phyloP scores from a whole-genome alignment of 2,329 filamentous ascomycete species.

The Fusarium brevicatenulatum region DNA sequence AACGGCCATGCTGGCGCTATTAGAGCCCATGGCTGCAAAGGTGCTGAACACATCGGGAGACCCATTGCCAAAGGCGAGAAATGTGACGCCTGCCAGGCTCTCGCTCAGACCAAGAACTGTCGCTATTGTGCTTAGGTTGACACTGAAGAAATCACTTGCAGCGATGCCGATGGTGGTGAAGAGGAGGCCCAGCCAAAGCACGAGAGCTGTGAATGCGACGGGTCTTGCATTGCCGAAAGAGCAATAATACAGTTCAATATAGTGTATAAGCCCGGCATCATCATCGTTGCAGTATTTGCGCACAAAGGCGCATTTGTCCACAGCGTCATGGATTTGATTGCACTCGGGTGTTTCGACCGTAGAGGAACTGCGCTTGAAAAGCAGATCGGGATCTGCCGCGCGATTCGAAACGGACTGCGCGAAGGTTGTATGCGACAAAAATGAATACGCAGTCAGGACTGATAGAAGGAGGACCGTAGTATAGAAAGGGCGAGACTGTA shows the following conservation, averaged over 20 bases:
- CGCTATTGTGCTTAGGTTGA: constrained; percentile 94
- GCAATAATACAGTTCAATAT: constrained; percentile 93
- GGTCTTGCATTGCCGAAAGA: constrained; percentile 73
- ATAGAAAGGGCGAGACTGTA: constrained; percentile 61
- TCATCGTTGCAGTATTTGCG: constrained; percentile 84
- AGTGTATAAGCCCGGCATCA: constrained; percentile 88
- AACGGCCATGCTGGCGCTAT: constrained; percentile 95
- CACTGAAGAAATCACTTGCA: constrained; percentile 97
- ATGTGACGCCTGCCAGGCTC: constrained; percentile 94
- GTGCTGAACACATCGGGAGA: constrained; percentile 99
- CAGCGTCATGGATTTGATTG: constrained; percentile 77
- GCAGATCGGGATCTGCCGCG: constrained; percentile 13
- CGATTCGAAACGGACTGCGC: constrained; percentile 17
- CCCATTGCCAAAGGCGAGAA: constrained; percentile 96
- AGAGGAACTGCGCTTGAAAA: constrained; percentile 43
- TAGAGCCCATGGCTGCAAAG: constrained; percentile 96
- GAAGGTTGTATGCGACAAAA: constrained; percentile 48
- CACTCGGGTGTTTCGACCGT: constrained; percentile 66
- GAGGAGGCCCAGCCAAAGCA: constrained; percentile 85
- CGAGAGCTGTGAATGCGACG: constrained; percentile 80
- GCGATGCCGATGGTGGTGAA: constrained; percentile 98
- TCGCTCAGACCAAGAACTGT: constrained; percentile 91
- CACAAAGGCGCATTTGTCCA: constrained; percentile 89
- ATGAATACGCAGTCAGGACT: constrained; percentile 57
- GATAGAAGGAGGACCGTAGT: constrained; percentile 58